Evolutionary conservation across 202 grass and related monocot genomes (phyloP), one percentile per base, ranked within the genome.

Genomic region (Setaria viridis): DNA sequence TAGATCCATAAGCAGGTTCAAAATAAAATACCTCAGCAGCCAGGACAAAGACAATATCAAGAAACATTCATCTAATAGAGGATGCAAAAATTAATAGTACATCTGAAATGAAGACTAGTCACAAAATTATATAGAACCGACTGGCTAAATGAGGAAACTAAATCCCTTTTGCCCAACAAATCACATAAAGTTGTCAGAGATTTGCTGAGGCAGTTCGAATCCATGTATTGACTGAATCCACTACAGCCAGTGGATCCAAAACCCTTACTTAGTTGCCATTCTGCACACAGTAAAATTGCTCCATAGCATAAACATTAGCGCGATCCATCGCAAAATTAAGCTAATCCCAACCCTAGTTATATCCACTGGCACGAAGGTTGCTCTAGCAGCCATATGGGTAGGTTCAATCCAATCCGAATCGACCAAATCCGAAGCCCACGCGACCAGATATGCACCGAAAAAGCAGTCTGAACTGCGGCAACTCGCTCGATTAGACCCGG

Each of bases 81-180:
- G 37, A 71, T 17, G 21, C 20, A 34, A 34, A 71, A 70, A 49
- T 50, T 67, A 74, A 49, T 30, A 78, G n/a, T 68, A 67, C 29
- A 66, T 74, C 21, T 10, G 5, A 79, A 41, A 73, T 48, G 15
- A 74, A 67, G 55, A 57, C 6, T 39, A 51, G 46, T 13, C 8
- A 67, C 45, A 70, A 39, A 50, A 76, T 35, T 13, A 42, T 4
- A 53, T 20, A 69, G 58, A 80, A 62, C 15, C 0, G 67, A 49
- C n/a, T 56, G 54, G 67, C 51, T 70, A 50, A 79, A 53, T 80
- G 42, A 32, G 62, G 11, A 71, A 70, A 53, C 14, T 77, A 62
- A 83, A 68, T 9, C 59, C 2, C 9, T 37, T 59, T 47, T 64
- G 4, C 10, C 17, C 34, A 46, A 64, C 63, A 65, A 60, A 37